Percentiles rank a stretch among this genome's conserved stretches.
Conservation (phyloP, 495 filamentous ascomycete genomes). For the Podospora appendiculata region DNA sequence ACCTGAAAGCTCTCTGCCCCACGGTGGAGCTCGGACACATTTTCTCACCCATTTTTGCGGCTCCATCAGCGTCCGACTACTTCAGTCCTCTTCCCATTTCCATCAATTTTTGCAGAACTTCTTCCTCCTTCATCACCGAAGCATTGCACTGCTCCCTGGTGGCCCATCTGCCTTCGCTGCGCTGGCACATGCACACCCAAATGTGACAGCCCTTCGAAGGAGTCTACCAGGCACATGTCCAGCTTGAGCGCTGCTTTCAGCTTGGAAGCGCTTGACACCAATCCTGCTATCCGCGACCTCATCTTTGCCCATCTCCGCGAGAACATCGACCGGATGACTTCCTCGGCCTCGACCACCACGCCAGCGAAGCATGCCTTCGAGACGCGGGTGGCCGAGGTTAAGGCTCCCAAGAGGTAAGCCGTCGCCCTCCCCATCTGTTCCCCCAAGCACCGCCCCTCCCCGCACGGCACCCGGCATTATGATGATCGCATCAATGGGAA, state of each 20-base stretch:
- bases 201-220: constrained; percentile 14
- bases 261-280: constrained; percentile 9
- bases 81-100: background rate
- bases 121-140: constrained; percentile 5
- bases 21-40: constrained; percentile 9
- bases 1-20: background rate
- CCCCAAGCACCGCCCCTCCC: constrained; percentile 9
- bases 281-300: constrained; percentile 13
- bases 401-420: constrained; percentile 81
- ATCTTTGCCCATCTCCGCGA: constrained; percentile 16
- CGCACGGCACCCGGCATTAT: constrained; percentile 37
- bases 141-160: background rate
- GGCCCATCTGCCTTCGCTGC: background rate
- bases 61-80: background rate
- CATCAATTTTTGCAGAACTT: background rate
- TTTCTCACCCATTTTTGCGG: background rate
- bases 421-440: constrained; percentile 5
- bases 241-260: constrained; percentile 10
- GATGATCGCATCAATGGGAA: constrained; percentile 99
- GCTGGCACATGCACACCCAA: constrained; percentile 5
- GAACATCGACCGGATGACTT: constrained; percentile 34
- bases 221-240: constrained; percentile 19
- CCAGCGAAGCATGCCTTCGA: constrained; percentile 68
- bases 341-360: constrained; percentile 58
- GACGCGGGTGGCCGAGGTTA: constrained; percentile 74